phyloP scores from a whole-genome alignment of 257 asterid species.

The Nyctanthes arbortristis region DNA sequence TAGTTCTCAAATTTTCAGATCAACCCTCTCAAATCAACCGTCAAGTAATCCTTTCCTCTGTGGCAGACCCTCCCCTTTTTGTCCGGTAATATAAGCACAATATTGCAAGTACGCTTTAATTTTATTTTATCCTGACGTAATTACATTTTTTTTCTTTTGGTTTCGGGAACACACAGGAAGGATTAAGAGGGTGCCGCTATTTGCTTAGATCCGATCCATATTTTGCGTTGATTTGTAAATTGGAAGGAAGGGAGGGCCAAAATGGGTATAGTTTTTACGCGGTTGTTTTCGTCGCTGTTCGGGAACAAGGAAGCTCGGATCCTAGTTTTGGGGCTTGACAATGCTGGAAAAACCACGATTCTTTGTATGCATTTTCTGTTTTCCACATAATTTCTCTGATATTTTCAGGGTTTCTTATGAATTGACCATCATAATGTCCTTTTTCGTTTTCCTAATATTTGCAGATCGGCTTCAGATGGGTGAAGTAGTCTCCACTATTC shows the following conservation, averaged over 20 bases:
- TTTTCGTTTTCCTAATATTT: slow-evolving; percentile 3
- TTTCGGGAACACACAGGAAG: slow-evolving; percentile 26
- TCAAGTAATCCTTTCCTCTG: slow-evolving; percentile 8
- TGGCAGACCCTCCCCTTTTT: slow-evolving; percentile 22
- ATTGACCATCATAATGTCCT: slow-evolving; percentile 9
- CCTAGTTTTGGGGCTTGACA: slow-evolving; percentile 91
- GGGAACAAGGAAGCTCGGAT: slow-evolving; percentile 99
- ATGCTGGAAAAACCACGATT: slow-evolving; percentile 98
- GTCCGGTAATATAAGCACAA: slow-evolving; percentile 19
- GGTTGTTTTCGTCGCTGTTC: slow-evolving; percentile 78
- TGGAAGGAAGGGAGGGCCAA: slow-evolving; percentile 22
- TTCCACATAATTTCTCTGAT: background rate
- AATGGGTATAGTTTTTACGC: slow-evolving; percentile 86
- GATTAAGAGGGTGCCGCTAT: slow-evolving; percentile 20
- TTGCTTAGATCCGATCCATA: slow-evolving; percentile 42
- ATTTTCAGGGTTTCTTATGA: background rate
- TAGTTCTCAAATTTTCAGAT: slow-evolving; percentile 1
- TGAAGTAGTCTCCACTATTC: slow-evolving; percentile 95
- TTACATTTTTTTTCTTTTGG: background rate
- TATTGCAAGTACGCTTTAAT: background rate
- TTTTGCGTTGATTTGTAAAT: slow-evolving; percentile 14
- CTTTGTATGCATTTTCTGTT: slow-evolving; percentile 50
- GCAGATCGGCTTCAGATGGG: slow-evolving; percentile 99
- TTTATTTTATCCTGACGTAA: background rate
- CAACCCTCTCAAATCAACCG: slow-evolving; percentile 20